Evolutionary conservation across 495 filamentous ascomycete species (phyloP).

Genomic region (Chaetomium tenue): DNA sequence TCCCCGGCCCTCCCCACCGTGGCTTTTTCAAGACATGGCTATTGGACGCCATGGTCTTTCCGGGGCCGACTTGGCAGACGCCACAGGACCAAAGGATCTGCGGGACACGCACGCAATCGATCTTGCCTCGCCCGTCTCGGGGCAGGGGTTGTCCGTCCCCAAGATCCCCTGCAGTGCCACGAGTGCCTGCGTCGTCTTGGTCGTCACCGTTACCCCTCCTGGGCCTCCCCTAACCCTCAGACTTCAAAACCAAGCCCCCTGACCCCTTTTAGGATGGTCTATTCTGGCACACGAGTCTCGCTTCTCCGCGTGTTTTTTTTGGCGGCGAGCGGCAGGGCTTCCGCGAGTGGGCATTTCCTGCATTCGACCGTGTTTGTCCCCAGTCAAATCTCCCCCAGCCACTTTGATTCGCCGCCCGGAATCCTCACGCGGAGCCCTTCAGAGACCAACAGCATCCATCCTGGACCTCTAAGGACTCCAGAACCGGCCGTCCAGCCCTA

Average conservation of each 20-base stretch:
- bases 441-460: background rate
- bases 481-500: background rate
- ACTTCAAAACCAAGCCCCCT: background rate
- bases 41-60: conserved; percentile 10
- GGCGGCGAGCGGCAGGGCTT: no score
- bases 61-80: conserved; percentile 19
- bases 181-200: background rate
- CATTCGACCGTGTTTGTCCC: background rate
- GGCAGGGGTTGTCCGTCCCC: background rate
- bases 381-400: background rate
- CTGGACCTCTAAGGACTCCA: background rate
- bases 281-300: background rate
- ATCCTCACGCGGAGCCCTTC: background rate
- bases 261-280: background rate
- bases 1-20: conserved; percentile 13
- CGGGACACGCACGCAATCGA: background rate
- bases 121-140: background rate
- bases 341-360: no score
- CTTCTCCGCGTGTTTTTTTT: no score
- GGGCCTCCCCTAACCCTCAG: background rate
- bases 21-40: conserved; percentile 4
- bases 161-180: background rate
- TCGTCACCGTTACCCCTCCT: no score
- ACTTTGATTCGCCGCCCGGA: background rate
- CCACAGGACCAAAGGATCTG: conserved; percentile 4